A percentile compares a stretch with the other conserved stretches of the same genome.
Evolutionary conservation across 345 rosid genomes (phyloP).

Genomic region (Triadica sebifera): DNA sequence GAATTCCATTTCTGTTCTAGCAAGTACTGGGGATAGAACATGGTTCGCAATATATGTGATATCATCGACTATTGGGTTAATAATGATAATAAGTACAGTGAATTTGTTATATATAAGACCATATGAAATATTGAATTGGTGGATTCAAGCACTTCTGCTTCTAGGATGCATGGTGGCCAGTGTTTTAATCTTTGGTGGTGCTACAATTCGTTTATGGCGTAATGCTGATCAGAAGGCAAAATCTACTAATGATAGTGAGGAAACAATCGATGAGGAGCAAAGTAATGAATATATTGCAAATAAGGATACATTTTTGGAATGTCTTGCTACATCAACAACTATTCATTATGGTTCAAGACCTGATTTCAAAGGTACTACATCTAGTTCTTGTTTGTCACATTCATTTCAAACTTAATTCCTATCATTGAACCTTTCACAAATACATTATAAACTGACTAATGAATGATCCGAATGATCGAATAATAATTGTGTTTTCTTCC

Average conservation of each 20-base stretch:
- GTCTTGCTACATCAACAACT: slow-evolving; percentile 24
- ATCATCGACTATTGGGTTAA: slow-evolving; percentile 56
- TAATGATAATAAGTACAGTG: slow-evolving; percentile 36
- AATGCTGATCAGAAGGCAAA: slow-evolving; percentile 47
- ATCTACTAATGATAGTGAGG: slow-evolving; percentile 5
- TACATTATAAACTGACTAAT: no score
- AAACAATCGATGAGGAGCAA: not conserved
- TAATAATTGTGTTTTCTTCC: no score
- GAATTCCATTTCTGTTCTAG: slow-evolving; percentile 58
- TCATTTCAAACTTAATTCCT: not conserved
- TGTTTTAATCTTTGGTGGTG: slow-evolving; percentile 63
- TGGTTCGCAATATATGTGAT: slow-evolving; percentile 71
- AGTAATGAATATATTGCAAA: slow-evolving; percentile 9
- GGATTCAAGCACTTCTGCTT: slow-evolving; percentile 73
- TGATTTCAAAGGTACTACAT: slow-evolving; percentile 56
- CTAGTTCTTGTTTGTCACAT: no score
- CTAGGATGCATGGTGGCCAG: slow-evolving; percentile 61
- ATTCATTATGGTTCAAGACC: slow-evolving; percentile 75
- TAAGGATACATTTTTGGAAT: slow-evolving; percentile 13
- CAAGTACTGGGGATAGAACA: slow-evolving; percentile 61
- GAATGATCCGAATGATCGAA: no score
- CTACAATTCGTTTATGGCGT: slow-evolving; percentile 65
- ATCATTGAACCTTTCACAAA: no score
- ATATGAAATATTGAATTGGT: slow-evolving; percentile 51
- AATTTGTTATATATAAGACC: slow-evolving; percentile 57